Percentiles rank a stretch among this genome's conserved stretches.
phyloP scores from a whole-genome alignment of 1,284 basidiomycete species.

The Erythrobasidium hasegawianum region DNA sequence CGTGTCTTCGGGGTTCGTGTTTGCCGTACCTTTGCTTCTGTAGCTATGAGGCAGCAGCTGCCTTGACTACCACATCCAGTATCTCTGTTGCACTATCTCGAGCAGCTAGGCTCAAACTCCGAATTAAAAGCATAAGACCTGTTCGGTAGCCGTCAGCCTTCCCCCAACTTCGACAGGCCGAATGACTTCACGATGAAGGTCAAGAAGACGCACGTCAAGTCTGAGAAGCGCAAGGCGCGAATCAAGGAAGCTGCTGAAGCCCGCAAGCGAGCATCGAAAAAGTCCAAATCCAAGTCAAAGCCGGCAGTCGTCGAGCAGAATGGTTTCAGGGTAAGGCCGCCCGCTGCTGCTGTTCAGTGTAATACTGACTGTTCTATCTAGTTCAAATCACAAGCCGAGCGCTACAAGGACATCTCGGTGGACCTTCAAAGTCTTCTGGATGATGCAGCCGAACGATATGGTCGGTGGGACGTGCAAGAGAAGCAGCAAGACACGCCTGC shows the following conservation, averaged over 20 bases:
- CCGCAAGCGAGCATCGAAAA: not conserved
- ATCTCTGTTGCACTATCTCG: too few species aligned
- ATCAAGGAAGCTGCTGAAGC: slow-evolving; percentile 17
- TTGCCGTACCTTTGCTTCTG: too few species aligned
- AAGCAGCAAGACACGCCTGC: not conserved
- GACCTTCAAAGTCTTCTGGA: slow-evolving; percentile 29
- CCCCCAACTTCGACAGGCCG: too few species aligned
- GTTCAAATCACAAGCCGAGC: slow-evolving; percentile 31
- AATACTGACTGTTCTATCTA: too few species aligned
- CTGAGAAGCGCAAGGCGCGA: slow-evolving; percentile 27
- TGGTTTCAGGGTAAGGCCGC: slow-evolving; percentile 32
- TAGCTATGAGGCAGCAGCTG: too few species aligned
- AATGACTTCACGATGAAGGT: slow-evolving; percentile 7
- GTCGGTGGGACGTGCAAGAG: slow-evolving; percentile 17
- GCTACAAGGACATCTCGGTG: slow-evolving; percentile 32
- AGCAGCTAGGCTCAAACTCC: too few species aligned
- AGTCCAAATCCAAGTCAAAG: slow-evolving; percentile 7
- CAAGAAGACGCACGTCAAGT: slow-evolving; percentile 34
- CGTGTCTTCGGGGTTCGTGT: too few species aligned
- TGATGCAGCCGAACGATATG: slow-evolving; percentile 30
- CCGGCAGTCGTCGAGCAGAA: slow-evolving; percentile 8
- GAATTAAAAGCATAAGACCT: too few species aligned
- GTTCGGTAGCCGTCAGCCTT: too few species aligned
- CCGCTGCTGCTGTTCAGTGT: not conserved
- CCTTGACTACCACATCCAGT: too few species aligned